phyloP scores from a whole-genome alignment of 2,329 filamentous ascomycete genomes.

The Colletotrichum shisoi region DNA sequence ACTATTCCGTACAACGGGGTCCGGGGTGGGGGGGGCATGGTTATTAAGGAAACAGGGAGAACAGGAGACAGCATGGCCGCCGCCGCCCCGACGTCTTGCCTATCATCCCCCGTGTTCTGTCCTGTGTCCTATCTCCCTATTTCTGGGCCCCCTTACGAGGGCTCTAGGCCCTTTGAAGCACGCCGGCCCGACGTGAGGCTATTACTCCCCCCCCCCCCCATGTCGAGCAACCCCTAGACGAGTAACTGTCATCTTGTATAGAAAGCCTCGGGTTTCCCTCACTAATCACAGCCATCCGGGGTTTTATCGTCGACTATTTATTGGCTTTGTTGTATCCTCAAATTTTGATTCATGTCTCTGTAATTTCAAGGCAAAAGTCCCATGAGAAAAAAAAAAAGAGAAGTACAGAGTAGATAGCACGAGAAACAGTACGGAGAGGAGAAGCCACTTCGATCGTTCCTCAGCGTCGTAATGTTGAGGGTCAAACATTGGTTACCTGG shows the following conservation, averaged over 20 bases:
- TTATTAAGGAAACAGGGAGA: constrained; percentile 24
- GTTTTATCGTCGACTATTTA: not conserved
- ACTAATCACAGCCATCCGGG: not conserved
- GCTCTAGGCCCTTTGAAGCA: constrained; percentile 10
- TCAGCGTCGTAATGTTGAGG: not conserved
- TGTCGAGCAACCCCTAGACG: not conserved
- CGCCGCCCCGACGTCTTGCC: constrained; percentile 7
- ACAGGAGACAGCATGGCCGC: constrained; percentile 1
- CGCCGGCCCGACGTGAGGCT: not conserved
- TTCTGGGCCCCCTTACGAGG: not conserved
- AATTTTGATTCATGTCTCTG: not conserved
- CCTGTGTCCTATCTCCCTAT: not conserved
- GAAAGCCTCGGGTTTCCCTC: not conserved
- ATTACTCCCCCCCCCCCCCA: constrained; percentile 20
- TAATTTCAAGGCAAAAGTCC: not conserved
- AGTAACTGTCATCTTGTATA: not conserved
- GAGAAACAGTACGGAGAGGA: too few relatives aligned
- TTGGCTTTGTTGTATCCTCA: not conserved
- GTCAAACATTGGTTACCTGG: constrained; percentile 15
- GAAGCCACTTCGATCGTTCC: not conserved
- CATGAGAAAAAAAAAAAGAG: not conserved
- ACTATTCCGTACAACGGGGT: not conserved
- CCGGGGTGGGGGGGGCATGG: constrained; percentile 22
- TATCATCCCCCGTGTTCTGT: not conserved
- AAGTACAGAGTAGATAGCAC: too few relatives aligned